Evolutionary conservation across 768 basidiomycete species (phyloP).

Genomic region (Termitomyces eurrhizus): DNA sequence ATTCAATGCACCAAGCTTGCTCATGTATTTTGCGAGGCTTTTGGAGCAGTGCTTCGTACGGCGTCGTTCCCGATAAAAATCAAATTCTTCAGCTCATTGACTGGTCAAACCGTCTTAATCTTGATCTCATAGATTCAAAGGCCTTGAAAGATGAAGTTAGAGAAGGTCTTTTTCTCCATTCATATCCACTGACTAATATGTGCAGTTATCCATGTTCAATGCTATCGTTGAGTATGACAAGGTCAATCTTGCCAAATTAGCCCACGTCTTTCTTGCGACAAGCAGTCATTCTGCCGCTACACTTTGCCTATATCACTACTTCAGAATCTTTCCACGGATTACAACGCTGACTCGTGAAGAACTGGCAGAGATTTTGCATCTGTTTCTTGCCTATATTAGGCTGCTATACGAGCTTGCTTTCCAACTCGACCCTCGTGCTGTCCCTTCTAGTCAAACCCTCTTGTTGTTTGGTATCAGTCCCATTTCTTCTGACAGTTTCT

Average conservation of each 20-base stretch:
- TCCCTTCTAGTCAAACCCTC: constrained; percentile 23
- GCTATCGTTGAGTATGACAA: constrained; percentile 16
- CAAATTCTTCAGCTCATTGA: constrained; percentile 21
- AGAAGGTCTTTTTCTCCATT: neutral
- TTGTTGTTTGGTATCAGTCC: constrained; percentile 32
- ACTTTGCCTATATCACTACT: constrained; percentile 41
- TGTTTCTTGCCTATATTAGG: constrained; percentile 32
- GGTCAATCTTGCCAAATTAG: constrained; percentile 27
- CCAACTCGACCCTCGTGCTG: constrained; percentile 20
- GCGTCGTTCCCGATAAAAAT: constrained; percentile 16
- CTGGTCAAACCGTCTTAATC: constrained; percentile 18
- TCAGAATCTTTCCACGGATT: constrained; percentile 24
- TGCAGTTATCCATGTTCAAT: constrained; percentile 20
- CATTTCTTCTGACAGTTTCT: constrained; percentile 25
- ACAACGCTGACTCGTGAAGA: constrained; percentile 19
- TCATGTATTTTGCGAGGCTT: constrained; percentile 38
- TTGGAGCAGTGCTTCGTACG: constrained; percentile 45
- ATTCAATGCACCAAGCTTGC: constrained; percentile 30
- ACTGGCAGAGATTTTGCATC: constrained; percentile 26
- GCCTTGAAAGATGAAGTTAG: constrained; percentile 1
- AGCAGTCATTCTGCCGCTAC: constrained; percentile 31
- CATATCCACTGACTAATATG: neutral
- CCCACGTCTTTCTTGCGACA: constrained; percentile 22
- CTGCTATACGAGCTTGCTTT: constrained; percentile 26
- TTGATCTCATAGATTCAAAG: constrained; percentile 7